Base-by-base conservation (phyloP, 2,329 filamentous ascomycete genomes). In the Penicillium freii region DNA sequence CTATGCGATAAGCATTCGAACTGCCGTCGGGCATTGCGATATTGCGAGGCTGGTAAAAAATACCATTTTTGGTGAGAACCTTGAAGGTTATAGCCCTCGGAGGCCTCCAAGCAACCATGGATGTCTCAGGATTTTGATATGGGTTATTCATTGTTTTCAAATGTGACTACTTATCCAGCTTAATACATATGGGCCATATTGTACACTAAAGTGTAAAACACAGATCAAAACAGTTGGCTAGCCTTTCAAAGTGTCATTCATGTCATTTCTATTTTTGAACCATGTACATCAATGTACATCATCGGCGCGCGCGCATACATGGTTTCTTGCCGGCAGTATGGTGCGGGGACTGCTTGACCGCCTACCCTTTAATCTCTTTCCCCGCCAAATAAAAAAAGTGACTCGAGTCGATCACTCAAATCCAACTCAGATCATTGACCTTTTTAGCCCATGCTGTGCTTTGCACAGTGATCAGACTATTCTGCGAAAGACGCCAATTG, bases 361-460 rank as follows among this genome's bases (percentile, higher is more conserved):
- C 63, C 57, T 62, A 42, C 33, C 21, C 42, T 56, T 58, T 60
- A 49, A 36, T 46, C 15, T 25, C 19, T 42, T 62, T 64, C 63
- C 65, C 63, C 58, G 57, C 63, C 60, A 65, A 65, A 61, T 56
- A 57, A 58, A 53, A 53, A 60, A 58, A 53, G 44, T 46, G 42
- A 23, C 54, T n/a, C 10, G 25, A 46, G 34, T 34, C n/a, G 48
- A 47, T 53, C 49, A 42, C 19, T 40, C 19, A 7, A 34, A 11
- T 42, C 34, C 19, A 47, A 40, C 34, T 51, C 45, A 46, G 13
- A 42, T 42, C 34, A 50, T 52, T 44, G 51, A 27, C 38, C 15
- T 11, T 33, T 45, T 57, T 38, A 33, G 43, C 42, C 59, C 65
- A 60, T 66, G 63, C 65, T 67, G 69, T 68, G 64, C 65, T 61